phyloP scores from a whole-genome alignment of 2,329 filamentous ascomycete genomes.

The Raffaelea albimanens region DNA sequence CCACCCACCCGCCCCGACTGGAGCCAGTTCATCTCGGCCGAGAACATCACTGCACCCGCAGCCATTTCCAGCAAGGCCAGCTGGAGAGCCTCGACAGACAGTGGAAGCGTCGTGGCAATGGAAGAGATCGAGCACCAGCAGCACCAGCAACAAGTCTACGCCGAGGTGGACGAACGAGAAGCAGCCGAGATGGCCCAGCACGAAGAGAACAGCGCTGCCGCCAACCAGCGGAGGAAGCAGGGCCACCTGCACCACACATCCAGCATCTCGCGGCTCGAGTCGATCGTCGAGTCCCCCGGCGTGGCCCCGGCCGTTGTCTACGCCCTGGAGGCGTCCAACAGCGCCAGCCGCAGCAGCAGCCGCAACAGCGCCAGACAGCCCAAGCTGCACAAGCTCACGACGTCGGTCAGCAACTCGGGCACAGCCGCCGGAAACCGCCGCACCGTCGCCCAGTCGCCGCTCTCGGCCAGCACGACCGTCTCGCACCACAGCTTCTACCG shows the following conservation, averaged over 20 bases:
- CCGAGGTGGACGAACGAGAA: background rate
- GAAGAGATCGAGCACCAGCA: background rate
- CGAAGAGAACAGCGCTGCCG: background rate
- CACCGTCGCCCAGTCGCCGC: conserved; percentile 7
- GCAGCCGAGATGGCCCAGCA: background rate
- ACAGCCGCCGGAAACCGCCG: conserved; percentile 3
- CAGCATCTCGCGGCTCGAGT: conserved; percentile 1
- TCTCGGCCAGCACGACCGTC: background rate
- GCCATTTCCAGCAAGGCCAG: background rate
- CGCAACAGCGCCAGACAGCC: background rate
- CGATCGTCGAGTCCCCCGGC: conserved; percentile 17
- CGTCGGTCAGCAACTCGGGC: conserved; percentile 7
- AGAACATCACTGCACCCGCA: background rate
- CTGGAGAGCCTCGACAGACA: background rate
- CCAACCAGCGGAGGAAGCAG: background rate
- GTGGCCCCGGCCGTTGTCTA: conserved; percentile 1
- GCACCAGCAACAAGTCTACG: background rate
- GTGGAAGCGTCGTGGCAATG: background rate
- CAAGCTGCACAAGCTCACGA: conserved; percentile 15
- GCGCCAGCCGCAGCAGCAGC: background rate
- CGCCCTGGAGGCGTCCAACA: background rate
- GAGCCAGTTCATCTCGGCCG: background rate
- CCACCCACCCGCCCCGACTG: background rate
- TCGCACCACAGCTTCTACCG: background rate
- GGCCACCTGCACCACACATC: background rate